Percentiles rank a stretch among this genome's conserved stretches.
Conservation (phyloP, 1,284 basidiomycete species). For the Leucoagaricus sp. region DNA sequence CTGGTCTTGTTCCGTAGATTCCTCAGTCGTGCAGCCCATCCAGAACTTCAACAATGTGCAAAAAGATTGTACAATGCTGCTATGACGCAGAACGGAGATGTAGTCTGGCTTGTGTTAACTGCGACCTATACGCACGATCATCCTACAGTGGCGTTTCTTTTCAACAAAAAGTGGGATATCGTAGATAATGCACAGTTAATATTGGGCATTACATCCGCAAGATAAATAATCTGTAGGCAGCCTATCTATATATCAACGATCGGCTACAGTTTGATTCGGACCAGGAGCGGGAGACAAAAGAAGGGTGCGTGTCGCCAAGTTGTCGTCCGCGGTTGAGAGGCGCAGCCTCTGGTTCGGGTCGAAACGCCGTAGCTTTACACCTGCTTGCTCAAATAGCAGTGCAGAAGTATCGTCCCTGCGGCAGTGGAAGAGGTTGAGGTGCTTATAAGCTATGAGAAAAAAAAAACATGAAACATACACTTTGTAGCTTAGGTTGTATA, state of each 20-base stretch:
- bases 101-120: conserved; percentile 77
- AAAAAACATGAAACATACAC: conserved; percentile 66
- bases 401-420: conserved; percentile 81
- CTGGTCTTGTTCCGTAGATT: conserved; percentile 75
- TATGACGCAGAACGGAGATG: conserved; percentile 67
- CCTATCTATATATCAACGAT: conserved; percentile 9
- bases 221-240: conserved; percentile 3
- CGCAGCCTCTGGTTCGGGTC: conserved; percentile 27
- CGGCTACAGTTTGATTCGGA: neutral
- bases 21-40: conserved; percentile 62
- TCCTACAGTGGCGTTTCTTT: conserved; percentile 51
- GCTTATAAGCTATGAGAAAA: conserved; percentile 7
- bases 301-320: conserved; percentile 9
- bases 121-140: conserved; percentile 51
- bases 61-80: conserved; percentile 66
- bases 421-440: conserved; percentile 2
- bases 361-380: conserved; percentile 75
- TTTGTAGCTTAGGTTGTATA: conserved; percentile 95
- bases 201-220: conserved; percentile 26
- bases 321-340: conserved; percentile 15
- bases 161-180: conserved; percentile 62
- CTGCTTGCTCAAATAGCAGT: conserved; percentile 74
- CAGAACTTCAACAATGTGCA: conserved; percentile 72
- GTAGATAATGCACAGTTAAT: conserved; percentile 51
- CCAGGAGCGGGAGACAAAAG: conserved; percentile 22